Conservation (phyloP, 208 protist species). For the Phytomonas serpens region DNA sequence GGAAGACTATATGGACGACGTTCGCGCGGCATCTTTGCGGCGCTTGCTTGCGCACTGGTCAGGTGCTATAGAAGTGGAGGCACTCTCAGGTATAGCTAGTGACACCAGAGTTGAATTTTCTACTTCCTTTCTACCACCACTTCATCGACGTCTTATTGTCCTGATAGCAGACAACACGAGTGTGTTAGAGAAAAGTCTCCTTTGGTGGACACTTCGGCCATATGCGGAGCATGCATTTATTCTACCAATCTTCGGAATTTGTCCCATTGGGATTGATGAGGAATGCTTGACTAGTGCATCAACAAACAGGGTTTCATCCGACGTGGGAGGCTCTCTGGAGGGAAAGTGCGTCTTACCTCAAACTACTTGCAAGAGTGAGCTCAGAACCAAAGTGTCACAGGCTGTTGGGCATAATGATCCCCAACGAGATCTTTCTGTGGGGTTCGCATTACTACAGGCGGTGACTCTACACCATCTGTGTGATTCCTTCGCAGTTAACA, state of each 20-base stretch:
- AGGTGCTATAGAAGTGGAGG: conserved; percentile 8
- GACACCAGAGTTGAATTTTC: not conserved
- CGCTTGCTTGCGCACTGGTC: conserved; percentile 20
- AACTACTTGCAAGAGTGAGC: not conserved
- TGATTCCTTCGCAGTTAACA: not conserved
- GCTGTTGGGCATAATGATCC: not conserved
- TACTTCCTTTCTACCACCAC: conserved; percentile 11
- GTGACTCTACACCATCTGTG: not conserved
- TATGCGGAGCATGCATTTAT: conserved; percentile 55
- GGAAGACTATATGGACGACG: conserved; percentile 2
- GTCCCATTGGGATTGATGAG: conserved; percentile 11
- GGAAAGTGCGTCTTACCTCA: not conserved
- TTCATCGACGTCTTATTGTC: conserved; percentile 2
- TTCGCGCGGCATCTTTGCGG: conserved; percentile 14
- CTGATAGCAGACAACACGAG: conserved; percentile 2
- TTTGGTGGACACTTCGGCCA: conserved; percentile 48
- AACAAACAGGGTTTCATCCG: not conserved
- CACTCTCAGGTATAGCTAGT: not conserved
- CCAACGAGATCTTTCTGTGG: not conserved
- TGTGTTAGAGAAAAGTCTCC: conserved; percentile 23
- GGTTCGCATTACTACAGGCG: not conserved
- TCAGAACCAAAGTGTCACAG: not conserved
- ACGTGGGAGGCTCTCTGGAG: not conserved
- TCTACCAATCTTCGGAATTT: conserved; percentile 47
- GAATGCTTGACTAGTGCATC: not conserved